Evolutionary conservation across 768 basidiomycete genomes (phyloP), one percentile per base, ranked within the genome.

Genomic region (Rhodotorula graminis): DNA sequence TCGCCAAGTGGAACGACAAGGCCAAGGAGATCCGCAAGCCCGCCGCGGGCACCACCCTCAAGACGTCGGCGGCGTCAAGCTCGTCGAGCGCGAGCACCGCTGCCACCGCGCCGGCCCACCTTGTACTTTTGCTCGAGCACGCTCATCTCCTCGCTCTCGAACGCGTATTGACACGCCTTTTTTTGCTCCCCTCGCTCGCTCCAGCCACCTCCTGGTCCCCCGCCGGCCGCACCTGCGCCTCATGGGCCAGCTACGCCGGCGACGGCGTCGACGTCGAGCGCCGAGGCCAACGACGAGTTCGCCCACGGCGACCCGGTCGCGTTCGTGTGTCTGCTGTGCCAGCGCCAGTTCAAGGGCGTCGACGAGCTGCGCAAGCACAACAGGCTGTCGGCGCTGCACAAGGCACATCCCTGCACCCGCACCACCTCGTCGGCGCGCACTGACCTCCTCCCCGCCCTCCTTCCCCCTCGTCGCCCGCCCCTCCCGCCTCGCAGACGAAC

Each of bases 1-100:
- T 99, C 79, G 88, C 86, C 78, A 97, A 98, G 80, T 99, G 95
- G 96, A 98, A 94, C 80, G 89, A 89, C 83, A 91, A 94, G 18
- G 92, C 95, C 81, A 89, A 89, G 81, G 94, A 93, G 78, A 85
- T 96, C 62, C 86, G 85, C 19, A 42, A 63, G 23, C 62, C 57
- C 11, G 42, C 64, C 25, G 7, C 64, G 7, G 23, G 64, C 52
- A 31, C 68, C 40, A 56, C 67, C 21, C 65, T 19, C 50, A 75
- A 12, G 50, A 37, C 37, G 5, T 37, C 37, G 37, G 37, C 50
- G 21, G 19, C 40, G 64, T 79, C 33, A 19, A 29, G 37, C 42
- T 14, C 29, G 18, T 21, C 33, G 4, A 29, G 50, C n/a, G n/a
- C 37, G 44, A 46, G 44, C 8, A 23, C 65, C 4, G 23, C 55